Evolutionary conservation across 2,329 filamentous ascomycete species (phyloP).

Genomic region (Lecanoromycetidae sp.): DNA sequence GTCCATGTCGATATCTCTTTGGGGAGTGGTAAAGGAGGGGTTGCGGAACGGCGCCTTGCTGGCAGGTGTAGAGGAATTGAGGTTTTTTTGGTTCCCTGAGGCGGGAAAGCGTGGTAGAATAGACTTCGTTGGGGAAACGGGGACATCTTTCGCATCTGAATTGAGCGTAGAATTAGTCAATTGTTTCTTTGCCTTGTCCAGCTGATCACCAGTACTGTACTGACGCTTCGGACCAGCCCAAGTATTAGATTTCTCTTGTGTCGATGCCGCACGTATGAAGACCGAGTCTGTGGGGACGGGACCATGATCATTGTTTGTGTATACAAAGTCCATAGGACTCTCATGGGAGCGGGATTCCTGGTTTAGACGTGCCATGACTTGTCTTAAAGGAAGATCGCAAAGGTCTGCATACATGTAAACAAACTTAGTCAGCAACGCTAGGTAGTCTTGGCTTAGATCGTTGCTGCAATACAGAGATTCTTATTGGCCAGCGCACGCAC

Average conservation of each 20-base stretch:
- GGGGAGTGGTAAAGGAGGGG: constrained; percentile 38
- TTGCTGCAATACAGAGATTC: no score
- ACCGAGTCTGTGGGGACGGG: constrained; percentile 36
- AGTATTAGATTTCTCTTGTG: background rate
- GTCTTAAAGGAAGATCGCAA: constrained; percentile 12
- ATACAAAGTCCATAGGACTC: constrained; percentile 41
- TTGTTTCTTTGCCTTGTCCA: background rate
- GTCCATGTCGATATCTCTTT: constrained; percentile 33
- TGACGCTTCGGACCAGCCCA: constrained; percentile 30
- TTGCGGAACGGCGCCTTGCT: constrained; percentile 25
- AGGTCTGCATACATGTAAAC: background rate
- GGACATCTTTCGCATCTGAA: constrained; percentile 30
- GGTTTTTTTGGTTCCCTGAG: constrained; percentile 38
- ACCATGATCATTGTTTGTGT: constrained; percentile 29
- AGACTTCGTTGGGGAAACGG: constrained; percentile 39
- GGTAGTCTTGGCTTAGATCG: constrained; percentile 2
- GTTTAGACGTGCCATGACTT: constrained; percentile 22
- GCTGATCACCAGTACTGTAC: constrained; percentile 16
- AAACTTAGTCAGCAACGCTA: constrained; percentile 5
- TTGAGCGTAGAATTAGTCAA: background rate
- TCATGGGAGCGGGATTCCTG: constrained; percentile 31
- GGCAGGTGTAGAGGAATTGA: constrained; percentile 33
- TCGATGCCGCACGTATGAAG: constrained; percentile 34
- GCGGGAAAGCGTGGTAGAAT: constrained; percentile 36
- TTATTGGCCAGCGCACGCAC: no score